phyloP scores from a whole-genome alignment of 805 yeast genomes.

The Suhomyces tanzawaensis region DNA sequence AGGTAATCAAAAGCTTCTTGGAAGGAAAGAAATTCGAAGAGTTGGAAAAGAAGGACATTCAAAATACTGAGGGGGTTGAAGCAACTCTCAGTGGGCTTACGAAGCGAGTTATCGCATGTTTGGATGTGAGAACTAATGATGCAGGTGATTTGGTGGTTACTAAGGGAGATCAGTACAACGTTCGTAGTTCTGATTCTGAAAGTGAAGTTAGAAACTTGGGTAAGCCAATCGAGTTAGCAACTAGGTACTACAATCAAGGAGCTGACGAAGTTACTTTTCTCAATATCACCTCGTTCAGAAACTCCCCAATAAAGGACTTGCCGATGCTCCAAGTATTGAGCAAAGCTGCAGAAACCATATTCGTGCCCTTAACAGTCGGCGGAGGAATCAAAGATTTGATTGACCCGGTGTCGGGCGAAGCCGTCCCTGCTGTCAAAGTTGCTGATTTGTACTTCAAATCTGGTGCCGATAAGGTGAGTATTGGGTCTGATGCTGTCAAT shows the following conservation, averaged over 20 bases:
- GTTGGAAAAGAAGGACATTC: constrained; percentile 23
- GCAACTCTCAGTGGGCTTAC: constrained; percentile 64
- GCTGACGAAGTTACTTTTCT: constrained; percentile 96
- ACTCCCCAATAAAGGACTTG: constrained; percentile 86
- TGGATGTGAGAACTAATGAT: constrained; percentile 96
- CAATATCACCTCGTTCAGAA: constrained; percentile 93
- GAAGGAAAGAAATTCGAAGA: constrained; percentile 37
- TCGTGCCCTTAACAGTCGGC: constrained; percentile 97
- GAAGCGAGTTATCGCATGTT: constrained; percentile 89
- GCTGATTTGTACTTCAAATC: constrained; percentile 91
- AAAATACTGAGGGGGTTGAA: constrained; percentile 23
- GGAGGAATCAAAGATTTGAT: constrained; percentile 93
- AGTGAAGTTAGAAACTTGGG: constrained; percentile 86
- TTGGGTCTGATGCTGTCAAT: constrained; percentile 94
- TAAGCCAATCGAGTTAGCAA: constrained; percentile 93
- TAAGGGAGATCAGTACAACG: constrained; percentile 98
- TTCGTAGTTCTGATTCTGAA: constrained; percentile 45
- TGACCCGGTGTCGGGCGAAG: constrained; percentile 75
- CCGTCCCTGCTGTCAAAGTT: constrained; percentile 81
- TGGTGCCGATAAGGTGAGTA: constrained; percentile 97
- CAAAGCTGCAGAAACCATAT: constrained; percentile 81
- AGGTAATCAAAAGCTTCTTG: constrained; percentile 71
- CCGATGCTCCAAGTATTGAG: constrained; percentile 93
- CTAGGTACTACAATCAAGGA: constrained; percentile 86
- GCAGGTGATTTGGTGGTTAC: constrained; percentile 95